Evolutionary conservation across 768 basidiomycete genomes (phyloP).

Genomic region (Boletus reticuloceps): DNA sequence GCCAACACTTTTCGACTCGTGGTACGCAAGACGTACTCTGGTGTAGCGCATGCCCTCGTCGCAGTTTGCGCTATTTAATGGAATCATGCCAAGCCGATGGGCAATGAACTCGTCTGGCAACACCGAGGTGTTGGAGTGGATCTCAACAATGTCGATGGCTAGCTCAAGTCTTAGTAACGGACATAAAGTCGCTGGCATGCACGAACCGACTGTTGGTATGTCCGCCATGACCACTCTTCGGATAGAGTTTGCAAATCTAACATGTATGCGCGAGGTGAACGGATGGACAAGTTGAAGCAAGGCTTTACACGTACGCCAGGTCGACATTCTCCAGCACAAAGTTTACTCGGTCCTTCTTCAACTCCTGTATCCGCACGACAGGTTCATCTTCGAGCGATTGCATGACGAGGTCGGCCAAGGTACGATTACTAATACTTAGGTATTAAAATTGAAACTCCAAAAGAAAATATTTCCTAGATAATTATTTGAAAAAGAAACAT

Average conservation of each 20-base stretch:
- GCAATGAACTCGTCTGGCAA: conserved; percentile 97
- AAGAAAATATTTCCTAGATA: no score
- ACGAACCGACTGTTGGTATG: conserved; percentile 90
- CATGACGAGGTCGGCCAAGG: conserved; percentile 19
- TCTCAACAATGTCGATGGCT: conserved; percentile 98
- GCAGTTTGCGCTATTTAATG: conserved; percentile 82
- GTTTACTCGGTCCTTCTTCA: conserved; percentile 82
- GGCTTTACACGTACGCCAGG: conserved; percentile 65
- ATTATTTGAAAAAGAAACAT: no score
- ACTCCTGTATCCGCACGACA: conserved; percentile 76
- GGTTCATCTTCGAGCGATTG: conserved; percentile 51
- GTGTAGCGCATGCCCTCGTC: conserved; percentile 85
- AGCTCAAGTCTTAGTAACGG: conserved; percentile 5
- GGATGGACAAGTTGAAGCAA: background rate
- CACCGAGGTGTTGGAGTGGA: conserved; percentile 87
- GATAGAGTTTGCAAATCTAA: conserved; percentile 90
- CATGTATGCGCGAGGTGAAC: conserved; percentile 9
- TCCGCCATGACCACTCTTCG: conserved; percentile 95
- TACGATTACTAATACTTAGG: background rate
- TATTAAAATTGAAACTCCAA: no score
- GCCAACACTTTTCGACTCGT: background rate
- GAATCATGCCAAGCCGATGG: conserved; percentile 93
- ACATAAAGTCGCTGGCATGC: background rate
- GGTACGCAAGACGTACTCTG: conserved; percentile 46
- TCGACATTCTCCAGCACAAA: conserved; percentile 97